phyloP scores from a whole-genome alignment of 805 yeast genomes.

The Maudiozyma pseudohumilis region DNA sequence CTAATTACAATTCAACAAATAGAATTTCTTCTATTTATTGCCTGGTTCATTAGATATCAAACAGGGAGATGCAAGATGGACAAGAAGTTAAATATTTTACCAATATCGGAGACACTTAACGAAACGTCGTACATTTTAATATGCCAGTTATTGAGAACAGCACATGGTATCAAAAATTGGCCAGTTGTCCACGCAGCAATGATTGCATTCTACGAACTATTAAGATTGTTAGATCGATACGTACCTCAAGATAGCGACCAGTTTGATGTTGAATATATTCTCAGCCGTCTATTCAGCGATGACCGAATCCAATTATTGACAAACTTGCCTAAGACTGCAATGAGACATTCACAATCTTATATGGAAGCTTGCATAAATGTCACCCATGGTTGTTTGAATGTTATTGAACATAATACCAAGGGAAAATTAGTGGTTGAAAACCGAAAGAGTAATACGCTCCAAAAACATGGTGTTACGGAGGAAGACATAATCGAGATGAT shows the following conservation, averaged over 20 bases:
- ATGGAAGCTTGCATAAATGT: slow-evolving; percentile 53
- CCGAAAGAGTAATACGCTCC: slow-evolving; percentile 30
- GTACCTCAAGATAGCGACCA: slow-evolving; percentile 24
- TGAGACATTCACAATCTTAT: slow-evolving; percentile 52
- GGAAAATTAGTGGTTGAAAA: slow-evolving; percentile 38
- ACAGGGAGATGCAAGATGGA: slow-evolving; percentile 29
- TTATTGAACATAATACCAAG: slow-evolving; percentile 51
- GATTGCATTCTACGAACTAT: slow-evolving; percentile 54
- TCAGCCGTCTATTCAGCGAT: slow-evolving; percentile 61
- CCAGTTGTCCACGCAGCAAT: slow-evolving; percentile 61
- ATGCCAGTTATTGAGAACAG: slow-evolving; percentile 30
- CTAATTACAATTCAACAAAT: slow-evolving; percentile 24
- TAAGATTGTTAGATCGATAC: slow-evolving; percentile 37
- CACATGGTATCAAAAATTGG: slow-evolving; percentile 38
- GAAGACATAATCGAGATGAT: slow-evolving; percentile 31
- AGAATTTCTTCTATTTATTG: slow-evolving; percentile 48
- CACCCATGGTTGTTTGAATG: slow-evolving; percentile 53
- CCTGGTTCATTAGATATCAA: slow-evolving; percentile 74
- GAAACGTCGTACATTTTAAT: slow-evolving; percentile 52
- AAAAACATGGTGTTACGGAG: slow-evolving; percentile 15
- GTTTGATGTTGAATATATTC: slow-evolving; percentile 43
- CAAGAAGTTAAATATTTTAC: slow-evolving; percentile 26
- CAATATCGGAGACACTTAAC: slow-evolving; percentile 47
- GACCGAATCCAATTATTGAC: slow-evolving; percentile 46
- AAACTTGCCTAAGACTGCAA: slow-evolving; percentile 52